Conservation (phyloP, 305 asterid species). For the Galium porrigens region DNA sequence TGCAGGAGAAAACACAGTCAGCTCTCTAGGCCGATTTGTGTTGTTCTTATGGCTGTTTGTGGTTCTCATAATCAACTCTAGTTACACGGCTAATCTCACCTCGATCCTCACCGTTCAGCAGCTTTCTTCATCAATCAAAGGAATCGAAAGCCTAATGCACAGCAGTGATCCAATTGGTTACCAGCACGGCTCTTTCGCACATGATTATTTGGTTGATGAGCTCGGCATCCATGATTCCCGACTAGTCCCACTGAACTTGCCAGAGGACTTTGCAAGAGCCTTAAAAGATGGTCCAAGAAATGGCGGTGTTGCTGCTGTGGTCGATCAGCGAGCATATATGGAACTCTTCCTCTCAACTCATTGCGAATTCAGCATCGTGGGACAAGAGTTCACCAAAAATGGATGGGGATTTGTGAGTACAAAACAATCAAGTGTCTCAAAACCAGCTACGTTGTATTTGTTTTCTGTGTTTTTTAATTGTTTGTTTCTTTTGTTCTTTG, state of each 20-base stretch:
- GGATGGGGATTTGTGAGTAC: conserved; percentile 72
- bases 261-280: conserved; percentile 45
- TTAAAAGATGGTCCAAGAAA: conserved; percentile 30
- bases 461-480: neutral
- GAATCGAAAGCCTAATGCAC: conserved; percentile 31
- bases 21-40: conserved; percentile 43
- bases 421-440: neutral
- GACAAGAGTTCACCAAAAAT: conserved; percentile 41
- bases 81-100: conserved; percentile 55
- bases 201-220: conserved; percentile 32
- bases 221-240: conserved; percentile 38
- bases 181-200: conserved; percentile 44
- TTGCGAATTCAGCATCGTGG: conserved; percentile 37
- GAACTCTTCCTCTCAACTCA: conserved; percentile 45
- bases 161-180: conserved; percentile 37
- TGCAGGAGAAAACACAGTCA: conserved; percentile 45
- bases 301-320: conserved; percentile 46
- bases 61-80: conserved; percentile 42
- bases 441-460: too few relatives aligned
- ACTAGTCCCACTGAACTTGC: conserved; percentile 40
- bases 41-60: conserved; percentile 48
- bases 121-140: conserved; percentile 40
- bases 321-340: conserved; percentile 45
- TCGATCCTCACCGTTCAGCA: conserved; percentile 56
- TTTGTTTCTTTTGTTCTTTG: neutral